Evolutionary conservation across 2,329 filamentous ascomycete genomes (phyloP).

Genomic region (Cephalotrichum gorgonifer): DNA sequence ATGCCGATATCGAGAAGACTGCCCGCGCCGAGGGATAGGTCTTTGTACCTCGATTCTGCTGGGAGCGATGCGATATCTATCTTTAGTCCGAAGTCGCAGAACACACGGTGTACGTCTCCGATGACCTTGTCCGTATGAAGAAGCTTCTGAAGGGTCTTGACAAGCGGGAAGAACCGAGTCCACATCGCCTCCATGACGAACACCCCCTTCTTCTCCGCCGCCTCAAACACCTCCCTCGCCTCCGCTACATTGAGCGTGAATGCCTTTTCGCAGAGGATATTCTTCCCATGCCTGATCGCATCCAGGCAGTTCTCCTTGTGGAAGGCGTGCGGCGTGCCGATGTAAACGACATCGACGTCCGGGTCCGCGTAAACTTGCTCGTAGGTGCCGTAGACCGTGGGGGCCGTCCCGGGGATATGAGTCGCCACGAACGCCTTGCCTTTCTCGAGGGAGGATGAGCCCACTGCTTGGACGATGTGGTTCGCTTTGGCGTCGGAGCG

Average conservation of each 20-base stretch:
- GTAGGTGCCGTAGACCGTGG: constrained; percentile 27
- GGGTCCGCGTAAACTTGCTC: constrained; percentile 26
- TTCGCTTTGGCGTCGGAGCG: constrained; percentile 23
- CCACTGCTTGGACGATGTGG: constrained; percentile 31
- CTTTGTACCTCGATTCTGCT: constrained; percentile 20
- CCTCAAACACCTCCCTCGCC: constrained; percentile 25
- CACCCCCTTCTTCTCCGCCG: constrained; percentile 26
- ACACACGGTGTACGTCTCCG: no score
- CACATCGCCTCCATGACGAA: constrained; percentile 37
- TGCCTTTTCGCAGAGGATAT: constrained; percentile 34
- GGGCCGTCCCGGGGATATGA: constrained; percentile 14
- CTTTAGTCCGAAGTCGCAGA: constrained; percentile 26
- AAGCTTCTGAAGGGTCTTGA: constrained; percentile 20
- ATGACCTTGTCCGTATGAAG: constrained; percentile 28
- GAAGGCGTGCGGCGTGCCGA: constrained; percentile 32
- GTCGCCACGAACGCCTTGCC: constrained; percentile 25
- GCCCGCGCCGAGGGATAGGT: constrained; percentile 29
- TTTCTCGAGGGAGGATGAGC: constrained; percentile 26
- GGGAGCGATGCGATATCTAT: constrained; percentile 21
- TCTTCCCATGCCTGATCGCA: constrained; percentile 29
- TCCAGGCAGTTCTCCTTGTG: constrained; percentile 31
- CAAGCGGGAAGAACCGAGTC: constrained; percentile 30
- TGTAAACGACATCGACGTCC: constrained; percentile 32
- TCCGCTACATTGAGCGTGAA: constrained; percentile 29
- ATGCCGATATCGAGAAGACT: constrained; percentile 31